Base-by-base conservation (phyloP, 257 asterid species). In the Gentiana macrophylla region DNA sequence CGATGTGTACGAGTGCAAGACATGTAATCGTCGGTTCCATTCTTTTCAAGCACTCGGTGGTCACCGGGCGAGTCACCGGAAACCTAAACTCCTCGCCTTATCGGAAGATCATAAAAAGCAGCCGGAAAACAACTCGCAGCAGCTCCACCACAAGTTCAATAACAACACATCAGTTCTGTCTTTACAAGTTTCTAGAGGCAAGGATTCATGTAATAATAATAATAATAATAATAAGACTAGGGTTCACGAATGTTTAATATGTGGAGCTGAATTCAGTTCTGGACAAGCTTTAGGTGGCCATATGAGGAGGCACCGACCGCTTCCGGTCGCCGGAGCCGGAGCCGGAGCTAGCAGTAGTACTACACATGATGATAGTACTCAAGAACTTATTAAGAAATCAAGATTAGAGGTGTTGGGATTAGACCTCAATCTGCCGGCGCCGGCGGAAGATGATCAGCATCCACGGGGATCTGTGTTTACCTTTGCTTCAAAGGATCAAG, bases 241-340 rank as follows among this genome's bases (percentile, higher is more conserved):
- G 84, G 83, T 78, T 57, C 98, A 90, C 44, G 92, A 79, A 56
- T 90, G 98, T 65, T 77, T 95, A 24, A 76, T 86, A 7, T 90
- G 98, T 53, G 87, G 98, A 0, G 93, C 94, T 2, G 95, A 79
- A 6, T 90, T 90, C 56, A 77, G 53, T 12, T 90, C 96, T 4
- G 98, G 98, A 1, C 98, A 90, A 71, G 98, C 98, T 15, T 56
- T 86, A 37, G 98, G 98, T 10, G 96, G 98, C 12, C 98, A 90
- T 71, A 90, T 90, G 98, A 77, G 98, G 80, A 79, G 96, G 72
- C 98, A 90, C 65, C 74, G 94, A 47, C 85, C 97, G 38, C 62
- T 79, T 12, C 80, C 79, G 33, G 78, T 78, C 38, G 43, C 69
- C 58, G 69, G 24, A 58, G 62, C 69, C 58, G 69, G 24, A 58